Conservation (phyloP, 228 moss, liverwort and hornwort species). For the Sphagnum magellanicum region DNA sequence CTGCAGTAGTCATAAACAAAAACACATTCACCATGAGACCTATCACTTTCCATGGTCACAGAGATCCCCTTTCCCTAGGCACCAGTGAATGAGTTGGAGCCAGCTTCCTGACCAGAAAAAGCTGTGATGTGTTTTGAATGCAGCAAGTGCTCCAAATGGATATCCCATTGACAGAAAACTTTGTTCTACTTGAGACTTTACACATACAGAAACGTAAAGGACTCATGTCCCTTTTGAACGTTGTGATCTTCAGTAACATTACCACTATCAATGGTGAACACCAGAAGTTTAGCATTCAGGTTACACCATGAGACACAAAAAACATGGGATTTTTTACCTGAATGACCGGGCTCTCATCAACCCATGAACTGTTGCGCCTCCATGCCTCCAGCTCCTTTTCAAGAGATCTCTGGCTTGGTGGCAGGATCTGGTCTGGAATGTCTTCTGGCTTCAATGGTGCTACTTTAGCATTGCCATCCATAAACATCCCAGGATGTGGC, state of each 20-base stretch:
- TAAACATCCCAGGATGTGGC: constrained; percentile 8
- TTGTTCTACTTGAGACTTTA: too few relatives aligned
- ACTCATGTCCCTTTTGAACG: too few relatives aligned
- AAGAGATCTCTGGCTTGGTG: constrained; percentile 9
- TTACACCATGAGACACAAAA: too few relatives aligned
- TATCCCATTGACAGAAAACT: too few relatives aligned
- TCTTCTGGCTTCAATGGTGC: constrained; percentile 4
- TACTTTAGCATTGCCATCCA: constrained; percentile 5
- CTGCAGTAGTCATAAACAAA: constrained; percentile 57
- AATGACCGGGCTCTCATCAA: constrained; percentile 58
- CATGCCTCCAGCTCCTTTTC: constrained; percentile 61
- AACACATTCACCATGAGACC: constrained; percentile 18
- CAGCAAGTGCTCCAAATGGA: neutral
- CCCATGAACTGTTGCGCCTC: constrained; percentile 75
- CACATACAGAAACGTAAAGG: neutral
- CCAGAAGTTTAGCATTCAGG: too few relatives aligned
- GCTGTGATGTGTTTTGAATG: constrained; percentile 17
- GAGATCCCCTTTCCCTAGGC: too few relatives aligned
- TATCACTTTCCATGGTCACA: constrained; percentile 27
- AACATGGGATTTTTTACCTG: constrained; percentile 22
- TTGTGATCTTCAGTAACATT: too few relatives aligned
- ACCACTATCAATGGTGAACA: too few relatives aligned
- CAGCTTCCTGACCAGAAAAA: constrained; percentile 9
- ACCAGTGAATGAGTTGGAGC: too few relatives aligned
- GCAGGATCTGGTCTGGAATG: neutral